These are phyloP conservation scores for Fistulifera pelliculosa DNA, from an alignment of 108 stramenopile species.

Conservation along the genomic window DNA sequence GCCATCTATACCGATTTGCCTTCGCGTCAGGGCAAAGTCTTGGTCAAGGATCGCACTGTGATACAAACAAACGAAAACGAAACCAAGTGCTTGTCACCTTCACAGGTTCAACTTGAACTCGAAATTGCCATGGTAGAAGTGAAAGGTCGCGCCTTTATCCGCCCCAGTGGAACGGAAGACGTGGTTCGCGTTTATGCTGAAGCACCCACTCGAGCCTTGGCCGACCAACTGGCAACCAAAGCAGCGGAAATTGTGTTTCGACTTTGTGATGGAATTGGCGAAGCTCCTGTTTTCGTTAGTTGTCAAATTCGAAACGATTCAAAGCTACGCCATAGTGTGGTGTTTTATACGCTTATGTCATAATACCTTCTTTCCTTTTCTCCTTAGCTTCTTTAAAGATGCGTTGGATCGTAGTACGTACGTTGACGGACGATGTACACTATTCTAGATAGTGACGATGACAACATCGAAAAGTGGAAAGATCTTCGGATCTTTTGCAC, in stretches of 20 bases:
- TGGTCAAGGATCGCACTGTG: constrained; percentile 82
- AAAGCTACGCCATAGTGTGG: background rate
- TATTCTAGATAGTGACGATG: too few relatives aligned
- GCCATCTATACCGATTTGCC: constrained; percentile 89
- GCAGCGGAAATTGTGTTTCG: constrained; percentile 65
- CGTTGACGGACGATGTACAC: too few relatives aligned
- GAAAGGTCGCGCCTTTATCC: constrained; percentile 83
- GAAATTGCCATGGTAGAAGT: constrained; percentile 52
- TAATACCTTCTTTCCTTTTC: too few relatives aligned
- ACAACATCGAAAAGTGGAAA: too few relatives aligned
- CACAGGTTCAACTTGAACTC: constrained; percentile 73
- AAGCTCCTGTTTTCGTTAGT: constrained; percentile 22
- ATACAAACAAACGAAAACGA: constrained; percentile 86
- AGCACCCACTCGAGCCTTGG: constrained; percentile 51
- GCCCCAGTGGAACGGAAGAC: constrained; percentile 98
- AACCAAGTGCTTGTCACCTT: constrained; percentile 70
- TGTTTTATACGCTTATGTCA: too few relatives aligned
- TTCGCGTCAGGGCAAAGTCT: constrained; percentile 85
- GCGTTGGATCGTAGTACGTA: too few relatives aligned
- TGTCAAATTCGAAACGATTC: background rate
- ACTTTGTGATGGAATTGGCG: constrained; percentile 60
- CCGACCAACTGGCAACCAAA: constrained; percentile 54
- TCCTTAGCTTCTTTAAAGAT: too few relatives aligned
- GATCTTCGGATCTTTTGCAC: too few relatives aligned
- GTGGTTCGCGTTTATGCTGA: constrained; percentile 99